Evolutionary conservation across 306 rosid genomes (phyloP).

Genomic region (Fagus sylvatica): DNA sequence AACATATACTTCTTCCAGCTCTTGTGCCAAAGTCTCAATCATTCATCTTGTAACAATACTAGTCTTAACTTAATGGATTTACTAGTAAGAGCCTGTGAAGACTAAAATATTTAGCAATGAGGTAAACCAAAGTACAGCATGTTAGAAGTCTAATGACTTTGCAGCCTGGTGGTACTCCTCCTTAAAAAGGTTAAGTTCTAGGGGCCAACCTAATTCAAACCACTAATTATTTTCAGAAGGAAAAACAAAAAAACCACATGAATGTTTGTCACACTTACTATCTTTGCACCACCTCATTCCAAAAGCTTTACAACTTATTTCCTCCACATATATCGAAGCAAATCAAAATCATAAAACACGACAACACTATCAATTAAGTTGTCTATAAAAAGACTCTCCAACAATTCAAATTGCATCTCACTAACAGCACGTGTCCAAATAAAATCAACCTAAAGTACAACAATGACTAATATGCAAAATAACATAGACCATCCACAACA

Average conservation of each 20-base stretch:
- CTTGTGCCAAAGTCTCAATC: background rate
- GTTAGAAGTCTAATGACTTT: background rate
- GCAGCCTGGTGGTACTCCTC: background rate
- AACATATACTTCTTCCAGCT: background rate
- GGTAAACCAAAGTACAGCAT: background rate
- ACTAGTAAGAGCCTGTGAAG: background rate
- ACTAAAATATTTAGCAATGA: background rate
- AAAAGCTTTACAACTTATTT: background rate
- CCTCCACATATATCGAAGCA: background rate
- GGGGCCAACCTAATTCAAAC: background rate
- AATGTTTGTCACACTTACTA: background rate
- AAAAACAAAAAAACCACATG: background rate
- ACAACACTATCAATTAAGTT: background rate
- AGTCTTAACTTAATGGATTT: background rate
- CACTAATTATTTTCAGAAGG: background rate
- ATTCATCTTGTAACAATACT: background rate
- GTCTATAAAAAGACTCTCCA: no score
- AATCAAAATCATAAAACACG: background rate
- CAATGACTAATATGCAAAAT: no score
- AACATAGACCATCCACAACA: no score
- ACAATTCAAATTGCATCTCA: no score
- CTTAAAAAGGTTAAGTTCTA: background rate
- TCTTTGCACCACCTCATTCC: background rate
- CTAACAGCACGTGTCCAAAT: no score
- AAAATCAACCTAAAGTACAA: no score